These are phyloP conservation scores for Ambrosia hybrid DNA, from an alignment of 140 eudicot genomes.

Conservation along the genomic window DNA sequence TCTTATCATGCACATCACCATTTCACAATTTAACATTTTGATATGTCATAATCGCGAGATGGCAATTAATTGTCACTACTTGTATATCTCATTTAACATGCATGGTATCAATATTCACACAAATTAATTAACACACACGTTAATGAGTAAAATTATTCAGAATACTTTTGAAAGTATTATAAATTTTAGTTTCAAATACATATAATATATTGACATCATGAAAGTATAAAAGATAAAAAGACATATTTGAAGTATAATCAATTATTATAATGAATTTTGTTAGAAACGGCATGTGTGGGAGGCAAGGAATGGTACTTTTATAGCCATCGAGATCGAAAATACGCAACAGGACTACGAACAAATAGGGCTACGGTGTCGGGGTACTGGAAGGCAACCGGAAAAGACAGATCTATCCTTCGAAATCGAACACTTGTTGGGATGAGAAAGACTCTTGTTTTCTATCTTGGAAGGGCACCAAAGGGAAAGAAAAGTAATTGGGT, in stretches of 20 bases:
- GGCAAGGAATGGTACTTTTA: conserved; percentile 90
- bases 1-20: background rate
- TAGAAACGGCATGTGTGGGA: conserved; percentile 83
- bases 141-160: no score
- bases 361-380: conserved; percentile 88
- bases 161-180: conserved; percentile 7
- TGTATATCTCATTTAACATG: conserved; percentile 1
- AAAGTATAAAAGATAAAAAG: no score
- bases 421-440: conserved; percentile 63
- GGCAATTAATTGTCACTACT: background rate
- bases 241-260: background rate
- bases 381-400: conserved; percentile 97
- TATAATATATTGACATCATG: no score
- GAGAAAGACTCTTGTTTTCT: conserved; percentile 92
- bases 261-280: background rate
- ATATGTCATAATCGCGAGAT: no score
- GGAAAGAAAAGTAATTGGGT: conserved; percentile 91
- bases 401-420: conserved; percentile 59
- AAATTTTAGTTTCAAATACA: no score
- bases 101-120: conserved; percentile 17
- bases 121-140: no score
- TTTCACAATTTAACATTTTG: no score
- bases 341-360: conserved; percentile 81
- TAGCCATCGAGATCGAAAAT: conserved; percentile 81
- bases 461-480: conserved; percentile 92